These are phyloP conservation scores for Globisporangium viniferum DNA, from an alignment of 352 stramenopile species.

Conservation along the genomic window DNA sequence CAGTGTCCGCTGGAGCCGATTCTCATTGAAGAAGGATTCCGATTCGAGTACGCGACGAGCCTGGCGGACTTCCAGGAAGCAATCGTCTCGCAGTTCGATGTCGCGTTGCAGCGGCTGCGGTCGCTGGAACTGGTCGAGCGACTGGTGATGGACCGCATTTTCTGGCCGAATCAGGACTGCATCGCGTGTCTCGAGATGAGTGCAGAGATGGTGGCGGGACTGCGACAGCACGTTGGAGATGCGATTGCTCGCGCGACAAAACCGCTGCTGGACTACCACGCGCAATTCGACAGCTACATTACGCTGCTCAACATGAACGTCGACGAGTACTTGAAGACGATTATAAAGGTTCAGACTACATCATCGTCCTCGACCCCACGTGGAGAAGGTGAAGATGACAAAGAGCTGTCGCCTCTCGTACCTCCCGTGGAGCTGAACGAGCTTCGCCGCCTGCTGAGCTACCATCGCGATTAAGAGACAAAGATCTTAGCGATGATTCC, in stretches of 20 bases:
- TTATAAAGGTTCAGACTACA: slow-evolving; percentile 46
- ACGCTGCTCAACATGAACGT: slow-evolving; percentile 91
- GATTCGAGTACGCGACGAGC: slow-evolving; percentile 80
- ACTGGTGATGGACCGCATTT: slow-evolving; percentile 93
- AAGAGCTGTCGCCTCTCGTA: slow-evolving; percentile 42
- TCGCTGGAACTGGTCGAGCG: slow-evolving; percentile 90
- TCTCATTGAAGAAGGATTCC: slow-evolving; percentile 36
- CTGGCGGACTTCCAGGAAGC: slow-evolving; percentile 65
- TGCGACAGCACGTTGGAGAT: slow-evolving; percentile 50
- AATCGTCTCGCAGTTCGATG: slow-evolving; percentile 78
- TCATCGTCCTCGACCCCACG: slow-evolving; percentile 22
- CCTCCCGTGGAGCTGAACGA: slow-evolving; percentile 76
- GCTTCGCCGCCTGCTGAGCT: slow-evolving; percentile 51
- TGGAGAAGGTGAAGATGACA: slow-evolving; percentile 28
- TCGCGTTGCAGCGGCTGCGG: slow-evolving; percentile 72
- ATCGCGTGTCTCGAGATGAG: slow-evolving; percentile 80
- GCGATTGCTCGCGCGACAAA: slow-evolving; percentile 42
- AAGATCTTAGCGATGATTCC: slow-evolving; percentile 70
- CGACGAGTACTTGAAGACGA: slow-evolving; percentile 67
- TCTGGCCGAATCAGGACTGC: slow-evolving; percentile 92
- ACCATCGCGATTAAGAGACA: slow-evolving; percentile 67
- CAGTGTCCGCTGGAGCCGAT: slow-evolving; percentile 60
- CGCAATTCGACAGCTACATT: slow-evolving; percentile 82
- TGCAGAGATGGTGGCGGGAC: slow-evolving; percentile 49
- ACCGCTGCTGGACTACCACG: slow-evolving; percentile 76